phyloP scores from a whole-genome alignment of 352 stramenopile species.

The Phytophthora meadii region DNA sequence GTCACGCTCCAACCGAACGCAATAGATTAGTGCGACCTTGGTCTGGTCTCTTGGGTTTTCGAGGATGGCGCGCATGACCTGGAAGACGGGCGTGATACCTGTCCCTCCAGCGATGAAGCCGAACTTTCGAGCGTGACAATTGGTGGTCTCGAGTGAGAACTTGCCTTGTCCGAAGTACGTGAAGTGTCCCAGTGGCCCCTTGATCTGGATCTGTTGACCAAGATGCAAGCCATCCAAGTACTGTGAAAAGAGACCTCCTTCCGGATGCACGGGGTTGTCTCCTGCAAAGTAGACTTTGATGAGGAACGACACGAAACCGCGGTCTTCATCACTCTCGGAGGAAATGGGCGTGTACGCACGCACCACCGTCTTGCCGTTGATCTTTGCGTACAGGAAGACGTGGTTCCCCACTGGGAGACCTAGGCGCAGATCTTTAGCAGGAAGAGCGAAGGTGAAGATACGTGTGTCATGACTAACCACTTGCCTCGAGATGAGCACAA shows the following conservation, averaged over 20 bases:
- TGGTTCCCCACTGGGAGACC: conserved; percentile 92
- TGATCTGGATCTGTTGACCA: conserved; percentile 87
- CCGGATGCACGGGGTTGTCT: conserved; percentile 72
- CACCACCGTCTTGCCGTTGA: conserved; percentile 84
- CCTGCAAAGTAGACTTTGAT: conserved; percentile 92
- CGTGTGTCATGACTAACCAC: conserved; percentile 81
- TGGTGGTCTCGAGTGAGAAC: conserved; percentile 41
- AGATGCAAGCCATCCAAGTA: conserved; percentile 84
- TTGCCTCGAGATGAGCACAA: conserved; percentile 60
- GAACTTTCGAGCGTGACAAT: conserved; percentile 45
- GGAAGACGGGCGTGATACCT: conserved; percentile 64
- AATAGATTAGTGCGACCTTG: conserved; percentile 76
- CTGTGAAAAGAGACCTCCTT: conserved; percentile 90
- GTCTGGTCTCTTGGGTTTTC: conserved; percentile 50
- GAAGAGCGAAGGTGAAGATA: conserved; percentile 89
- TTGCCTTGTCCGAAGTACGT: conserved; percentile 47
- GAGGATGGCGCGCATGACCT: conserved; percentile 87
- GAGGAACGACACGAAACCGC: conserved; percentile 92
- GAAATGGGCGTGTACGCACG: conserved; percentile 90
- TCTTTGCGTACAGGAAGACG: conserved; percentile 83
- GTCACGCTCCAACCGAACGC: conserved; percentile 91
- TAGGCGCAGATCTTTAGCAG: conserved; percentile 75
- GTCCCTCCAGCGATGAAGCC: conserved; percentile 62
- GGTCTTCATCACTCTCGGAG: conserved; percentile 83
- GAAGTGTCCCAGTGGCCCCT: conserved; percentile 82